phyloP scores from a whole-genome alignment of 139 green algal species.

The Chlorella sp. region DNA sequence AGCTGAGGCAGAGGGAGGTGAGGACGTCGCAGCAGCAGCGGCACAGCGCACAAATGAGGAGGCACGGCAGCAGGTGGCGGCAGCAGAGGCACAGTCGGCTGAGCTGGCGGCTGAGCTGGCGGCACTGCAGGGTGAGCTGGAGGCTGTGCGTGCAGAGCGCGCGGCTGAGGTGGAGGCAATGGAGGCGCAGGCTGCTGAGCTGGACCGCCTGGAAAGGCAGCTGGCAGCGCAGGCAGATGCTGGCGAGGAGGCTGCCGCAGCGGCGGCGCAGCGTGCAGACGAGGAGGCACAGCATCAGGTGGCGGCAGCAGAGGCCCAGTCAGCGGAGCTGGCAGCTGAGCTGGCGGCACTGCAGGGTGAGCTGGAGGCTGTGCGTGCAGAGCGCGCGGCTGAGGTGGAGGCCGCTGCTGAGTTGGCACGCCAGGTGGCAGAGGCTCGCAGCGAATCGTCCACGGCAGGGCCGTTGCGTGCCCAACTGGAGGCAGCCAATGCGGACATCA shows the following conservation, averaged over 20 bases:
- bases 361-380: conserved; percentile 23
- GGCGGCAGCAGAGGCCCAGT: not conserved
- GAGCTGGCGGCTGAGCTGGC: conserved; percentile 15
- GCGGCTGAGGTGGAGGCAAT: conserved; percentile 6
- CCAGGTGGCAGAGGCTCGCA: not conserved
- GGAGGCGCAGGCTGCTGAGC: conserved; percentile 4
- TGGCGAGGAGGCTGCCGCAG: not conserved
- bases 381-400: conserved; percentile 13
- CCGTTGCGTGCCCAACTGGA: conserved; percentile 15
- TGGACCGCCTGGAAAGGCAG: conserved; percentile 1
- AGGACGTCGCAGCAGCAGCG: not conserved
- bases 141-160: conserved; percentile 6
- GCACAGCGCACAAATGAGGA: not conserved
- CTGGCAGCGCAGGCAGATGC: not conserved
- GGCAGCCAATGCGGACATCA: conserved; percentile 13
- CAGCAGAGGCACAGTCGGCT: not conserved
- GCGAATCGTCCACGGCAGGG: not conserved
- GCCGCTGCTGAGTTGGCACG: not conserved
- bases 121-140: conserved; percentile 38
- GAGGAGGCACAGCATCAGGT: not conserved
- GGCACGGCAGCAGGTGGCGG: not conserved
- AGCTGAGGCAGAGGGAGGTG: not conserved
- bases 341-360: conserved; percentile 26
- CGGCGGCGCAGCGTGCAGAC: not conserved
- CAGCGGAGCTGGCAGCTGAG: conserved; percentile 11